These are phyloP conservation scores for Daldinia vernicosa DNA, from an alignment of 495 filamentous ascomycete species.

Conservation along the genomic window DNA sequence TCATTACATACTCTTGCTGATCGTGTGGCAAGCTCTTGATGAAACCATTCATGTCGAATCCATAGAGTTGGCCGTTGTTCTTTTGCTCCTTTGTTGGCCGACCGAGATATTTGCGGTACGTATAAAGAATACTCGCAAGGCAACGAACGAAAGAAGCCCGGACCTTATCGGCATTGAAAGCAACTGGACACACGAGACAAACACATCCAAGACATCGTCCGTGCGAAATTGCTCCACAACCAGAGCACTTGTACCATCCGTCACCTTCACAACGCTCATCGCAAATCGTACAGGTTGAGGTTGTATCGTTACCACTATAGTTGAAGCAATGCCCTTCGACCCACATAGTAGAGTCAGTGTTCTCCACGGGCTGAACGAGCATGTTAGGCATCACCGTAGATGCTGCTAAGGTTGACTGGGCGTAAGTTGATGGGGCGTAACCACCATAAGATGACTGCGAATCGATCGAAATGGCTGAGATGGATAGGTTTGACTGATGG, in stretches of 20 bases:
- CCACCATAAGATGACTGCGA: slow-evolving; percentile 74
- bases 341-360: slow-evolving; percentile 89
- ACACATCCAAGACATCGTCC: slow-evolving; percentile 82
- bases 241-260: slow-evolving; percentile 83
- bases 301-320: slow-evolving; percentile 71
- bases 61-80: slow-evolving; percentile 84
- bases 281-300: slow-evolving; percentile 81
- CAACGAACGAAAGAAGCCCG: slow-evolving; percentile 93
- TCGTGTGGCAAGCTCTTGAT: slow-evolving; percentile 89
- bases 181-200: slow-evolving; percentile 85
- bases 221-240: slow-evolving; percentile 81
- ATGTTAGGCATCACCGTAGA: slow-evolving; percentile 96
- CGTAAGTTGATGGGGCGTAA: slow-evolving; percentile 96
- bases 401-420: slow-evolving; percentile 96
- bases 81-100: slow-evolving; percentile 83
- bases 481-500: slow-evolving; percentile 82
- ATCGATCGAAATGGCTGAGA: slow-evolving; percentile 82
- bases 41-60: slow-evolving; percentile 94
- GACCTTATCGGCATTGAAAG: slow-evolving; percentile 90
- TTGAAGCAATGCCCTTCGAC: slow-evolving; percentile 93
- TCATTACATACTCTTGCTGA: slow-evolving; percentile 84
- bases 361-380: slow-evolving; percentile 81
- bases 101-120: slow-evolving; percentile 85
- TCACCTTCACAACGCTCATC: slow-evolving; percentile 87
- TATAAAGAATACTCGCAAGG: slow-evolving; percentile 93